Evolutionary conservation across 306 rosid genomes (phyloP).

Genomic region (Luffa aegyptiaca): DNA sequence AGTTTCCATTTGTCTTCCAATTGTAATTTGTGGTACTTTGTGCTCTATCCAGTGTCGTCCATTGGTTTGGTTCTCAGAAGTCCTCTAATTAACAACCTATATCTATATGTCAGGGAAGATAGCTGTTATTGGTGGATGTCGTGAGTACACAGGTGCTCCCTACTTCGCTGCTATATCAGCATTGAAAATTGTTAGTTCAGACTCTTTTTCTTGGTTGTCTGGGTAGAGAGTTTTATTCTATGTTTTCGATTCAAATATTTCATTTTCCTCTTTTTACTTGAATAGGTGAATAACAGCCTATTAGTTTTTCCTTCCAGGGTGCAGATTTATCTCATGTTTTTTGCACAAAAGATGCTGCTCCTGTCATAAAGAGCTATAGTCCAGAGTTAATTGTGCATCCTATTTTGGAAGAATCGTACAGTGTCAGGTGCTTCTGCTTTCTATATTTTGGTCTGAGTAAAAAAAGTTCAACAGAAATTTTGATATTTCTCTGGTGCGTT

Average conservation of each 20-base stretch:
- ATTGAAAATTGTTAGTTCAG: slow-evolving; percentile 54
- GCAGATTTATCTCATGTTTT: slow-evolving; percentile 94
- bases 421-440: slow-evolving; percentile 39
- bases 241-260: not conserved
- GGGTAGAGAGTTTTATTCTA: not conserved
- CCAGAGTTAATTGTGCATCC: slow-evolving; percentile 92
- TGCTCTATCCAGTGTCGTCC: not conserved
- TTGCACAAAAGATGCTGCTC: slow-evolving; percentile 87
- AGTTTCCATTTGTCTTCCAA: not conserved
- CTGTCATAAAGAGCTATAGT: slow-evolving; percentile 80
- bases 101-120: slow-evolving; percentile 56
- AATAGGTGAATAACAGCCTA: not conserved
- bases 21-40: not conserved
- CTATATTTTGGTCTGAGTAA: not conserved
- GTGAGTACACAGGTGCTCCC: slow-evolving; percentile 98
- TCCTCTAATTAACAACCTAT: not conserved
- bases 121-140: slow-evolving; percentile 95
- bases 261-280: not conserved
- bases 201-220: not conserved
- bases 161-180: slow-evolving; percentile 95
- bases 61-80: not conserved
- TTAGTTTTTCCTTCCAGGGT: slow-evolving; percentile 39
- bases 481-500: slow-evolving; percentile 5
- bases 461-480: slow-evolving; percentile 6
- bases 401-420: slow-evolving; percentile 72